Evolutionary conservation across 2,329 filamentous ascomycete species (phyloP), one percentile per base, ranked within the genome.

Genomic region (Fusarium ambrosium): DNA sequence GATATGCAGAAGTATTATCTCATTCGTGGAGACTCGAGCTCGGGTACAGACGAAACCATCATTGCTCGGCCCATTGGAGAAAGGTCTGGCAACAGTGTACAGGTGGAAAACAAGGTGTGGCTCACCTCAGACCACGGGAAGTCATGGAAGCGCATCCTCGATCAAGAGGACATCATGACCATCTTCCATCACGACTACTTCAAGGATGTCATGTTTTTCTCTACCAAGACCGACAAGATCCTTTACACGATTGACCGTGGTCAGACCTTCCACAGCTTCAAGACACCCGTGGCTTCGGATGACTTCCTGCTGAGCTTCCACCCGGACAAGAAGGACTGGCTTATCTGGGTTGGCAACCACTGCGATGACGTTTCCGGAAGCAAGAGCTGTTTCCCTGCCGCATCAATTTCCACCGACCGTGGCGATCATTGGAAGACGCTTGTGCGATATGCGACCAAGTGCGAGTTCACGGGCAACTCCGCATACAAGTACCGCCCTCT

Each of bases 111-210:
- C 86, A 62, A 87, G 69, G 88, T 97, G 20, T 95, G 89, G 83
- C 88, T 97, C 65, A 94, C 94, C 0, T 90, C 92, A 64, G 92
- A 99, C 80, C 96, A 98, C 79, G 97, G 97, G 79, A 97, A 97
- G 85, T 92, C 85, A 2, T 99, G 97, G 96, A 86, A 91, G 27
- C 86, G 81, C 63, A 91, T 92, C 53, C 88, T 97, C 4, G 87
- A 93, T 67, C 90, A 91, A 36, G 91, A 95, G 75, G 86, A 91
- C 3, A 90, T 98, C 66, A 85, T 88, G 53, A 87, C 85, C 22
- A 94, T 99, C 74, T 89, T 93, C 66, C 93, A 93, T 27, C 95
- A 99, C 80, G 87, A 87, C 58, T 93, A 95, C 83, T 92, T 94
- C 83, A 95, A 94, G 78, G 95, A 98, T 79, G 89, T 92, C 45